These are phyloP conservation scores for Terfezia boudieri DNA, from an alignment of 495 filamentous ascomycete species.

Conservation along the genomic window DNA sequence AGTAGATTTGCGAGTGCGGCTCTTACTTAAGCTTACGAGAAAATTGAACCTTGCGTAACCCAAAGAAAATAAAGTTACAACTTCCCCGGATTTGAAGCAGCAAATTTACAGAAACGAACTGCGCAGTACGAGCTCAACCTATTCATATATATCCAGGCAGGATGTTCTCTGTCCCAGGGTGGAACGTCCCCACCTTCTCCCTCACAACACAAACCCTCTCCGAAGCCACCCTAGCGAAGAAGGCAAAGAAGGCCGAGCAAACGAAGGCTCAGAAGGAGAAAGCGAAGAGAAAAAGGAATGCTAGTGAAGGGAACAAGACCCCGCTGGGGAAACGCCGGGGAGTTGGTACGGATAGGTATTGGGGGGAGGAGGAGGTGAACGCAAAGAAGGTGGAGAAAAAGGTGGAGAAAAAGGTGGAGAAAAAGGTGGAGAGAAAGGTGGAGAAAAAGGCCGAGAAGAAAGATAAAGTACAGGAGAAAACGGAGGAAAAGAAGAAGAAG, in stretches of 20 bases:
- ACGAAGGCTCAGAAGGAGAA: constrained; percentile 25
- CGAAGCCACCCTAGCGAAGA: constrained; percentile 15
- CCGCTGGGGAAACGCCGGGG: constrained; percentile 23
- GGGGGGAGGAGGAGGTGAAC: constrained; percentile 7
- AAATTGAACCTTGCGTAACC: too few relatives aligned
- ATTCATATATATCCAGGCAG: not conserved
- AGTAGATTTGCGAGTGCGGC: too few relatives aligned
- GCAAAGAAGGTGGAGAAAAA: constrained; percentile 19
- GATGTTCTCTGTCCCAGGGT: constrained; percentile 91
- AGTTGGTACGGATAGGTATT: constrained; percentile 21
- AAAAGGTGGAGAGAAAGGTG: constrained; percentile 17
- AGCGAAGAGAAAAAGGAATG: constrained; percentile 25
- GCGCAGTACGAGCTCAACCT: too few relatives aligned
- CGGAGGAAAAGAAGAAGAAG: constrained; percentile 19
- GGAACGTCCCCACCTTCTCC: constrained; percentile 48
- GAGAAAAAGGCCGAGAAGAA: constrained; percentile 37
- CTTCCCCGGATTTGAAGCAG: too few relatives aligned
- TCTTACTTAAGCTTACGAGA: too few relatives aligned
- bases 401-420: constrained; percentile 3
- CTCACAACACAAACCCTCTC: constrained; percentile 41
- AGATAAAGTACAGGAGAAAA: constrained; percentile 10
- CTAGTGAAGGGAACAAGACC: constrained; percentile 12
- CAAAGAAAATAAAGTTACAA: too few relatives aligned
- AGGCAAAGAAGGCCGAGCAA: constrained; percentile 13
- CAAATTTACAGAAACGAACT: too few relatives aligned